Conservation (phyloP, 1,139 yeast species). For the Pichia sp. region DNA sequence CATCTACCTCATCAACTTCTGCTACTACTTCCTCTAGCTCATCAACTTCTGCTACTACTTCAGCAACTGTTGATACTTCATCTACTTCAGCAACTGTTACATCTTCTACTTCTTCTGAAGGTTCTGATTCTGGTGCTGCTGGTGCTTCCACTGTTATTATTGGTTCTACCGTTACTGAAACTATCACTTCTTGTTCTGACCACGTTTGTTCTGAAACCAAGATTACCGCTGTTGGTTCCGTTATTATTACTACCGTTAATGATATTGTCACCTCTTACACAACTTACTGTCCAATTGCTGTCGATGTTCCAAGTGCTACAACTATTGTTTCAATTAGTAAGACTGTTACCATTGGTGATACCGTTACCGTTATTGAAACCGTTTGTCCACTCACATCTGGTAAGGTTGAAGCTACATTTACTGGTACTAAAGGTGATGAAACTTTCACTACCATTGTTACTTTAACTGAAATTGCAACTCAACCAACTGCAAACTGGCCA, state of each 20-base stretch:
- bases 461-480: conserved; percentile 4
- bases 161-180: conserved; percentile 10
- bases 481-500: not conserved
- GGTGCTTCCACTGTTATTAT: not conserved
- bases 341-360: conserved; percentile 8
- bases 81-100: conserved; percentile 7
- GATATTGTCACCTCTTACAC: conserved; percentile 8
- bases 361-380: conserved; percentile 13
- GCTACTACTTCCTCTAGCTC: conserved; percentile 11
- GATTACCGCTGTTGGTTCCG: conserved; percentile 7
- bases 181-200: conserved; percentile 20
- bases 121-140: conserved; percentile 7
- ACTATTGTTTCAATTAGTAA: not conserved
- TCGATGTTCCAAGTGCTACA: not conserved
- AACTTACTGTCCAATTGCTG: conserved; percentile 8
- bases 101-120: not conserved
- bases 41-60: conserved; percentile 9
- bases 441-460: conserved; percentile 5
- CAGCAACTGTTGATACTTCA: conserved; percentile 9
- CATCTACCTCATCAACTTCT: not conserved
- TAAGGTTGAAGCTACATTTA: conserved; percentile 20
- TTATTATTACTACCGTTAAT: conserved; percentile 8
- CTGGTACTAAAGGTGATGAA: conserved; percentile 5
- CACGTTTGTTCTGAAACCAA: conserved; percentile 17
- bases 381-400: conserved; percentile 14